Evolutionary conservation across 2,329 filamentous ascomycete genomes (phyloP), one percentile per base, ranked within the genome.

Genomic region (Sporothrix mexicana): DNA sequence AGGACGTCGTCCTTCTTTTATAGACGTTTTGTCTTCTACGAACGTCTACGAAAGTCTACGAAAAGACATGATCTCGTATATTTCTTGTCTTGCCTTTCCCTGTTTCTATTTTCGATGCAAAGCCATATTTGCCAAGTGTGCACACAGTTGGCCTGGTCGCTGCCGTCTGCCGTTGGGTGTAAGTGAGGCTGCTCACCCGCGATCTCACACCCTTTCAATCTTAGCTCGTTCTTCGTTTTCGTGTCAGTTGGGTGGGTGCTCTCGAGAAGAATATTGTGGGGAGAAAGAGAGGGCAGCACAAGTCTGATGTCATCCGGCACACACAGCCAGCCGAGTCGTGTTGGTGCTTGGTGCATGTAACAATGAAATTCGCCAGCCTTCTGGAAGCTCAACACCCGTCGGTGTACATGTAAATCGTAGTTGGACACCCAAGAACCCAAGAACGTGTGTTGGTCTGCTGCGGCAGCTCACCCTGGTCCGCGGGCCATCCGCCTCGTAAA

Each of bases 401-500:
- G 51, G 51, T 55, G 51, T 53, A 53, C 8, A 20, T 53, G 51
- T 20, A 20, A 53, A 20, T 53, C 4, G 5, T 4, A 9, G 49
- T 51, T 3, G 20, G 49, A n/a, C n/a, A n/a, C n/a, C n/a, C n/a
- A n/a, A n/a, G n/a, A n/a, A n/a, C n/a, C n/a, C n/a, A n/a, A 51
- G 49, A 4, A n/a, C 20, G n/a, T 20, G 51, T 53, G 23, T 64
- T n/a, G 20, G 9, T 25, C 8, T 25, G 20, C 41, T 30, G 43
- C 20, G 43, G 62, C n/a, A 20, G 43, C 62, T 47, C 20, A 66
- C 62, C 62, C 45, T 25, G 62, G 59, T 45, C 30, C 57, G 13
- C 30, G 17, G 55, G 3, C 12, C 55, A 61, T 30, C 57, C 62
- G 49, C 43, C 62, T 66, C 62, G 62, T 66, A 66, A 66, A 66